Base-by-base conservation (phyloP, 2,329 filamentous ascomycete genomes). In the Sphaerulina vaccinii region DNA sequence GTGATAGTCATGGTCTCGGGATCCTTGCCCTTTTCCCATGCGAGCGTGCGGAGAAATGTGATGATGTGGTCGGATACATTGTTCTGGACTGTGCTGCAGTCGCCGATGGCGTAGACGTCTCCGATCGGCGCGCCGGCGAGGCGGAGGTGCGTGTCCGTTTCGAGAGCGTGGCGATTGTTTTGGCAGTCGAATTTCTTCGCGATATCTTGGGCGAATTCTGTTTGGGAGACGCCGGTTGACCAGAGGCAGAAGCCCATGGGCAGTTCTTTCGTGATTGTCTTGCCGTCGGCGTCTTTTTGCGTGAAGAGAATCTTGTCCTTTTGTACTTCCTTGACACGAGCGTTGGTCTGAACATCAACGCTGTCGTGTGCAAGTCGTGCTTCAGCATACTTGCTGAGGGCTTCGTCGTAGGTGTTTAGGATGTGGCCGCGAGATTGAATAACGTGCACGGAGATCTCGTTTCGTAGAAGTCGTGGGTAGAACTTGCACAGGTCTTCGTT, bases 371-470 rank as follows among this genome's bases (percentile, higher is more conserved):
- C 83, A 66, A 99, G 96, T 36, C 88, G 85, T 47, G 88, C 83
- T 72, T 99, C 93, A 16, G 93, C 92, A 68, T 95, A 99, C 67
- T 85, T 84, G 9, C 91, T 96, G 1, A 99, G 79, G 0, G 90
- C 86, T 73, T 99, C 93, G 60, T 99, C 93, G 68, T 99, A 99
- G 0, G 93, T 99, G 74, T 99, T 99, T 23, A 99, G 78, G 58
- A 99, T 99, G 63, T 99, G 93, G 35, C 87, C 85, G 53, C 93
- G 83, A 64, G 90, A 95, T 68, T 99, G 93, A 56, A 99, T 96
- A 40, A 99, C 79, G 67, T 99, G 95, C 1, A 99, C 92, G 0
- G 93, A 97, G 42, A 99, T 95, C 69, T 99, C 90, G 68, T 97
- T 97, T 56, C 93, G 84, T n/a, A 99, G 73, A 23, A 99, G 83